Evolutionary conservation across 768 basidiomycete genomes (phyloP), one percentile per base, ranked within the genome.

Genomic region (Psilocybe cubensis): DNA sequence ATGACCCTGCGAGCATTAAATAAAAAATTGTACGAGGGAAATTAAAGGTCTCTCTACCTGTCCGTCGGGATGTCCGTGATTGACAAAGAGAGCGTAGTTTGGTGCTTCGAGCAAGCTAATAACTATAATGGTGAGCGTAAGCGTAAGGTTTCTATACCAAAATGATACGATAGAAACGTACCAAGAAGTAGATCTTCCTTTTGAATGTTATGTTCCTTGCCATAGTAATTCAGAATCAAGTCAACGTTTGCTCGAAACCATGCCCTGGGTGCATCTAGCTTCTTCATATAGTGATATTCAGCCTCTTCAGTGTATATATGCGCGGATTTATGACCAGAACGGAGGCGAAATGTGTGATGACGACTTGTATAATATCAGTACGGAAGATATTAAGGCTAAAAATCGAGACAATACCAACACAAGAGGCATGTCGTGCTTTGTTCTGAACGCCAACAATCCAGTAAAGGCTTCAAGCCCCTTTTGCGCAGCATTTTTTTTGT

Each of bases 221-320:
- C 83, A 68, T 81, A 92, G 14, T 80, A 67, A 35, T 81, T 68
- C 71, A 92, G 60, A 59, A 94, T 85, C 18, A 74, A 68, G 56
- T 89, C 81, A 20, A 84, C 82, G 61, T 93, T 87, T 5, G 81
- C 79, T 55, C 80, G 83, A 70, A 94, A 88, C 89, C 92, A 94
- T 55, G 74, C 79, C 64, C 83, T 87, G 0, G 91, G 84, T 5
- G 84, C 81, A 3, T 84, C 80, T 35, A 89, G 63, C 40, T 79
- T 78, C 57, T 86, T 83, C 55, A 92, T 76, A 61, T 88, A 91
- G 17, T 78, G 79, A 69, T 90, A 90, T 58, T 85, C 75, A 29
- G 85, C 87, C 33, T 84, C 78, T 68, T 93, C 92, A 2, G 87
- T 81, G 60, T 83, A 86, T 57, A 94, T 65, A 58, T 84, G 79